A percentile compares a stretch with the other conserved stretches of the same genome.
These are phyloP conservation scores for Tuber aestivum DNA, from an alignment of 495 filamentous ascomycete genomes.

Conservation along the genomic window DNA sequence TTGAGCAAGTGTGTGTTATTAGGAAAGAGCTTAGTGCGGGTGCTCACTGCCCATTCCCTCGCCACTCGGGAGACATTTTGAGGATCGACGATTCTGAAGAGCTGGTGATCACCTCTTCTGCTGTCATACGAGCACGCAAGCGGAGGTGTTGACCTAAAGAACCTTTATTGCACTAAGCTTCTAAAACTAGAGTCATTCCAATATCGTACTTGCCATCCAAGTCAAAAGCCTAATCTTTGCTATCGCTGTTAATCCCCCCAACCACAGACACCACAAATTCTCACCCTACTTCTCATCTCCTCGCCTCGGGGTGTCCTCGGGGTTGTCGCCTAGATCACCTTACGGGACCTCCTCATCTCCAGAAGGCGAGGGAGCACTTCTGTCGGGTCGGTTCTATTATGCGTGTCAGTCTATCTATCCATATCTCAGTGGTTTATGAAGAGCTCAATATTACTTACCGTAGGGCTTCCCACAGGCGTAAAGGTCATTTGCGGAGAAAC, in stretches of 20 bases:
- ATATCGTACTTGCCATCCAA: background rate
- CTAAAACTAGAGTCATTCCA: background rate
- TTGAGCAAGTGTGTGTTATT: no score
- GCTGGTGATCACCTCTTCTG: background rate
- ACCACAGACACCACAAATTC: background rate
- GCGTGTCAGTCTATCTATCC: background rate
- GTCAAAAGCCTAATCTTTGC: background rate
- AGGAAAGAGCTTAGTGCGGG: background rate
- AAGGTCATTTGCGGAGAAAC: background rate
- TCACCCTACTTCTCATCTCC: background rate
- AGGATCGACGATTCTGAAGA: background rate
- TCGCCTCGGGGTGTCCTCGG: background rate
- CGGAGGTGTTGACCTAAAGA: background rate
- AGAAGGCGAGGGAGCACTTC: background rate
- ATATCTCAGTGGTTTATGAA: background rate
- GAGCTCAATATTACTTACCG: background rate
- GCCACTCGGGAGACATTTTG: background rate
- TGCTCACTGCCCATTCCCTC: background rate
- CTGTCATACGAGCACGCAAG: background rate
- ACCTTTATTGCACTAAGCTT: background rate
- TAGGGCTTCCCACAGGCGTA: background rate
- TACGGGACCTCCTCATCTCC: background rate
- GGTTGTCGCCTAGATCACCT: background rate
- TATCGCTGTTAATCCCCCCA: background rate
- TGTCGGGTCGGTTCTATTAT: background rate